Evolutionary conservation across 805 yeast species (phyloP).

Genomic region (Huiozyma sinensis): DNA sequence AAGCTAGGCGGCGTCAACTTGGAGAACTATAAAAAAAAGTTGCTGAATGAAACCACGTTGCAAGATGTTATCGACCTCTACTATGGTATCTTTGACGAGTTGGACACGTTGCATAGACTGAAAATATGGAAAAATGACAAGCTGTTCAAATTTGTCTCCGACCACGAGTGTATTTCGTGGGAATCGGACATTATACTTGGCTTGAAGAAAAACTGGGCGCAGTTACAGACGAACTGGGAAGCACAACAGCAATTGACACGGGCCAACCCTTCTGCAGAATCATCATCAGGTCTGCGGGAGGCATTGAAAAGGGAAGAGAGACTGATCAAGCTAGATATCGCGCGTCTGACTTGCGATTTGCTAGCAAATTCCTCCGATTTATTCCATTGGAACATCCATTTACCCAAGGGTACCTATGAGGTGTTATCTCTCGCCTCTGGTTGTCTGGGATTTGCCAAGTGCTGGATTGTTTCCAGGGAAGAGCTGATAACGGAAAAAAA

Average conservation of each 20-base stretch:
- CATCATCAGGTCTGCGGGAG: neutral
- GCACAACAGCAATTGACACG: constrained; percentile 34
- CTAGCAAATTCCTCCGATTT: constrained; percentile 38
- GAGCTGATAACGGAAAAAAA: neutral
- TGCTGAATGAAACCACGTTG: constrained; percentile 33
- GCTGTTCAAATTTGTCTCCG: constrained; percentile 30
- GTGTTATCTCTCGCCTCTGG: constrained; percentile 22
- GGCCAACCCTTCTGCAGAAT: neutral
- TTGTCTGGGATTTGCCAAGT: constrained; percentile 17
- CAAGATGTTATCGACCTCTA: constrained; percentile 47
- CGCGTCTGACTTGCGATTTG: constrained; percentile 36
- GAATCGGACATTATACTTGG: constrained; percentile 52
- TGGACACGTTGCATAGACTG: constrained; percentile 44
- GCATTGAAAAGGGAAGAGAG: constrained; percentile 8
- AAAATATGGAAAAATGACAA: constrained; percentile 18
- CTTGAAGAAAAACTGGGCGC: constrained; percentile 37
- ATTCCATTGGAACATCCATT: constrained; percentile 22
- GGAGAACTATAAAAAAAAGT: constrained; percentile 18
- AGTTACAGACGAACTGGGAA: constrained; percentile 27
- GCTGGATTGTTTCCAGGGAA: constrained; percentile 17
- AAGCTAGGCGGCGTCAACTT: constrained; percentile 20
- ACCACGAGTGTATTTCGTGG: constrained; percentile 63
- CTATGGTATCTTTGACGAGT: constrained; percentile 58
- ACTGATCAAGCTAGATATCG: constrained; percentile 27
- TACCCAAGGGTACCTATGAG: constrained; percentile 23